Base-by-base conservation (phyloP, 2,329 filamentous ascomycete species). In the Ophiocordyceps camponoti-saundersi region DNA sequence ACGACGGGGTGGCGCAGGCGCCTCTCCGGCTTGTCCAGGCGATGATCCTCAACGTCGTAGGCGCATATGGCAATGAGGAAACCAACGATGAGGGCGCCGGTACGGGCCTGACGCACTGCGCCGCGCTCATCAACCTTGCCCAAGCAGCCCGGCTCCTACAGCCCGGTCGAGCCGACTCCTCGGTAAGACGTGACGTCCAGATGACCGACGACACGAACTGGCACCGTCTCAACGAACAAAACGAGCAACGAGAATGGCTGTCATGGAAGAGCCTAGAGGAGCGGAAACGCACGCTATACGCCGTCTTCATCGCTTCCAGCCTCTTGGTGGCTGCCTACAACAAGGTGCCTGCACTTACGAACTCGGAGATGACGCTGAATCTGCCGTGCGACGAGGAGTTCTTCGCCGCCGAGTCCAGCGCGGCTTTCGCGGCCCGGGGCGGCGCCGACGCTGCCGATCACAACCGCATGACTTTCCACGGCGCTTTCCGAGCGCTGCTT, bases 21-120 rank as follows among this genome's bases (percentile, higher is more conserved):
- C 90, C 90, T 0, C 72, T 95, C 40, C 96, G 90, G 89, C 73
- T 98, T 23, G 88, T 96, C 16, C 92, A 96, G 63, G 87, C 90
- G 0, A 96, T 96, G 90, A 70, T 96, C 10, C 72, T 98, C 45
- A 96, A 95, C 59, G 85, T 96, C 36, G 85, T 95, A 59, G 85
- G 96, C 36, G 85, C 95, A 16, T 96, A 95, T 59, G 90, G 90
- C 15, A 86, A 95, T 62, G 93, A 94, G 54, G 94, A 88, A 60
- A 87, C 85, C 36, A 90, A 96, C 61, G 90, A 93, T 66, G 82
- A 80, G 47, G 84, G 87, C 21, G 87, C 85, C 50, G 88, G 95
- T 59, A 93, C 94, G 57, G 90, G 90, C 1, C 89, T 83, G 52
- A 95, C 85, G 1, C 90, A 96, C 60, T 93, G 86, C 59, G 85